These are phyloP conservation scores for Avena eriantha DNA, from an alignment of 176 grass and related monocot species.

Conservation along the genomic window DNA sequence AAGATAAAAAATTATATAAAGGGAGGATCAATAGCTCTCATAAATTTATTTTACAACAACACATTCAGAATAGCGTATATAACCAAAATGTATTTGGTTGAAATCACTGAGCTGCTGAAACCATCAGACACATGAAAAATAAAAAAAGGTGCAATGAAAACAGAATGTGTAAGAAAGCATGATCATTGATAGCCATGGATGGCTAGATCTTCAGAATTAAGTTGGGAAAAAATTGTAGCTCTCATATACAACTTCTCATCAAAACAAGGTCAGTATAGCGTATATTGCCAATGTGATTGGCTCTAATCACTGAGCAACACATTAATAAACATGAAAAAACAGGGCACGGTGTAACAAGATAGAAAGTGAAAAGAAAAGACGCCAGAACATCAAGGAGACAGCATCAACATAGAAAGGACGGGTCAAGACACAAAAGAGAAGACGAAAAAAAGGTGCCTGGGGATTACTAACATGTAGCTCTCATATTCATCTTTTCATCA, in stretches of 20 bases:
- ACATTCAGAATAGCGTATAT: conserved; percentile 66
- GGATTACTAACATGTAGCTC: conserved; percentile 35
- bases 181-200: neutral
- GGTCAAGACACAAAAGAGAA: neutral
- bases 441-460: neutral
- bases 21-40: conserved; percentile 21
- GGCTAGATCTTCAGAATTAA: neutral
- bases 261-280: conserved; percentile 41
- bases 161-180: neutral
- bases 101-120: conserved; percentile 40
- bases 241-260: conserved; percentile 50
- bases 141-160: neutral
- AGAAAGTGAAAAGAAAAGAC: neutral
- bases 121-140: neutral
- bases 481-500: conserved; percentile 50
- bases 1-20: neutral
- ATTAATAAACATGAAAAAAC: neutral
- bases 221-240: conserved; percentile 25
- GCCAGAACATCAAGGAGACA: conserved; percentile 9
- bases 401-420: neutral
- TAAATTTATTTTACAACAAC: conserved; percentile 39
- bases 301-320: conserved; percentile 47
- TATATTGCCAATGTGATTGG: conserved; percentile 53
- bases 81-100: conserved; percentile 42
- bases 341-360: neutral